These are phyloP conservation scores for Paramarasmius palmivorus DNA, from an alignment of 1,284 basidiomycete species.

Conservation along the genomic window DNA sequence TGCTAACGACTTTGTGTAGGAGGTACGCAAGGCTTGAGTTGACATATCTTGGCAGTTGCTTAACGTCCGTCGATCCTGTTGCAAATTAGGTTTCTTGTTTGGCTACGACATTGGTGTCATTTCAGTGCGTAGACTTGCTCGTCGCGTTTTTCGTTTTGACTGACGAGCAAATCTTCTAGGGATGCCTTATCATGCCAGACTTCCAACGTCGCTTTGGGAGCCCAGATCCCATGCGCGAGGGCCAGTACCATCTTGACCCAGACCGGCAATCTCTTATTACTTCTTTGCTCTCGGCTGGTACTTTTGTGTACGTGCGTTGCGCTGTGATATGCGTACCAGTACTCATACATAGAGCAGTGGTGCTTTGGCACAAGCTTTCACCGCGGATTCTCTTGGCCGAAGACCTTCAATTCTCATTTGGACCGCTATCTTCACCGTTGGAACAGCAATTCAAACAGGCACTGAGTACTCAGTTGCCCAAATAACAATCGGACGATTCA, in stretches of 20 bases:
- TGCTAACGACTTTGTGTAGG: neutral
- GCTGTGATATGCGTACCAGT: neutral
- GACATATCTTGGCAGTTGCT: too few species aligned
- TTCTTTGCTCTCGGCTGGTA: slow-evolving; percentile 74
- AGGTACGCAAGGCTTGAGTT: slow-evolving; percentile 24
- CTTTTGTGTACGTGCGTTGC: slow-evolving; percentile 51
- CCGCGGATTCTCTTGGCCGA: slow-evolving; percentile 73
- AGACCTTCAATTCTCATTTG: slow-evolving; percentile 75
- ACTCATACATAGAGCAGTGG: slow-evolving; percentile 42
- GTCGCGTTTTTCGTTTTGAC: neutral
- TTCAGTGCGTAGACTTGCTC: slow-evolving; percentile 33
- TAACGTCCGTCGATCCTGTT: neutral
- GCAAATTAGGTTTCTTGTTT: slow-evolving; percentile 55
- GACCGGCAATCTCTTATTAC: slow-evolving; percentile 73
- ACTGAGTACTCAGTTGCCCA: slow-evolving; percentile 63
- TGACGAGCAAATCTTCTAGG: slow-evolving; percentile 45
- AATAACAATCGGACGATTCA: slow-evolving; percentile 68
- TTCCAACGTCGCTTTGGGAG: slow-evolving; percentile 72
- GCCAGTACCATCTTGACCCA: slow-evolving; percentile 54
- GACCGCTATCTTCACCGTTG: slow-evolving; percentile 74
- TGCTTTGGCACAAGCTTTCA: slow-evolving; percentile 73
- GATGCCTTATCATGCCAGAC: slow-evolving; percentile 81
- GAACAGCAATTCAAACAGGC: slow-evolving; percentile 71
- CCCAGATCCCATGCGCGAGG: slow-evolving; percentile 45
- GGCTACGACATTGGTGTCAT: slow-evolving; percentile 77